Evolutionary conservation across 768 basidiomycete species (phyloP).

Genomic region (Gloeopeniophorella convolvens): DNA sequence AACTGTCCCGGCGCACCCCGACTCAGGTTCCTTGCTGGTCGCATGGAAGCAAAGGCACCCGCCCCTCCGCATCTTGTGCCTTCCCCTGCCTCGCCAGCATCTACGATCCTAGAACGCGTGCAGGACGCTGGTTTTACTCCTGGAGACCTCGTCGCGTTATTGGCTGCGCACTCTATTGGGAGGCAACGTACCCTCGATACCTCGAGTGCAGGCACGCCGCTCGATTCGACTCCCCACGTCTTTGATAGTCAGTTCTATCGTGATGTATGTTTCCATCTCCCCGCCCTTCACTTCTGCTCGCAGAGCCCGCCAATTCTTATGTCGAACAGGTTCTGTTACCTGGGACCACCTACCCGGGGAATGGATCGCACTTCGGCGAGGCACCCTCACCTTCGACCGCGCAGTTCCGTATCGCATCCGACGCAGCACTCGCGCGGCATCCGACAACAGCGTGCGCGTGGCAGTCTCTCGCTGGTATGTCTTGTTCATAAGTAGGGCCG

Average conservation of each 20-base stretch:
- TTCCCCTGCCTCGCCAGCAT: constrained; percentile 23
- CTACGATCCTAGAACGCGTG: constrained; percentile 20
- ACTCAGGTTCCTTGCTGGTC: constrained; percentile 22
- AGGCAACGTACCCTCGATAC: constrained; percentile 18
- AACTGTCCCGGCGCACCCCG: constrained; percentile 23
- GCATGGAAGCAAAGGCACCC: constrained; percentile 18
- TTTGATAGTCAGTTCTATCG: constrained; percentile 10
- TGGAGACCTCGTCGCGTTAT: constrained; percentile 19
- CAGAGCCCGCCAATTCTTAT: not conserved
- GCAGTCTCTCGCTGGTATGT: constrained; percentile 19
- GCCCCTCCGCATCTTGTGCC: constrained; percentile 23
- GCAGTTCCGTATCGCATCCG: constrained; percentile 22
- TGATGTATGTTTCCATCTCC: not conserved
- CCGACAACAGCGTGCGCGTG: constrained; percentile 16
- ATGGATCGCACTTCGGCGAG: constrained; percentile 15
- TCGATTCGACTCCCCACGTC: constrained; percentile 14
- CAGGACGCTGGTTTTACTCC: constrained; percentile 21
- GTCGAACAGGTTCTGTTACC: constrained; percentile 12
- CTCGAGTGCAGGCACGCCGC: constrained; percentile 5
- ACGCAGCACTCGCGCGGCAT: constrained; percentile 19
- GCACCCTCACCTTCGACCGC: constrained; percentile 12
- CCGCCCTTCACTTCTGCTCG: constrained; percentile 3
- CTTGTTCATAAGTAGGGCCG: not conserved
- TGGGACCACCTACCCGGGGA: constrained; percentile 18
- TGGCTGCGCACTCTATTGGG: constrained; percentile 23